Evolutionary conservation across 129 eudicot genomes (phyloP).

Genomic region (Flaveria brownii): DNA sequence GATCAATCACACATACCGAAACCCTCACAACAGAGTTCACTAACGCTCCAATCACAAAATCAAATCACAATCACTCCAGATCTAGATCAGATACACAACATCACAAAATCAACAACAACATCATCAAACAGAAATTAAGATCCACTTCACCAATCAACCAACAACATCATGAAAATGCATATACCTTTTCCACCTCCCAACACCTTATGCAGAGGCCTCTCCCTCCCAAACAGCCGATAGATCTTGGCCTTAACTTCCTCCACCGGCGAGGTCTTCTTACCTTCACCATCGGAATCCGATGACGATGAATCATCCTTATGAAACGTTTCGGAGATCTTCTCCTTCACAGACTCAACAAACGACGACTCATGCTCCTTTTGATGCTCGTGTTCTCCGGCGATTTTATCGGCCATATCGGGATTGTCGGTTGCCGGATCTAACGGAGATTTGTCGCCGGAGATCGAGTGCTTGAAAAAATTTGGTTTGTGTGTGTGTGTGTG

Average conservation of each 20-base stretch:
- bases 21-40: background rate
- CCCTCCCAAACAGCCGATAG: conserved; percentile 63
- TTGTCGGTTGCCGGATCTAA: conserved; percentile 32
- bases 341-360: conserved; percentile 58
- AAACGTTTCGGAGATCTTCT: conserved; percentile 67
- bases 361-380: conserved; percentile 34
- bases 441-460: conserved; percentile 40
- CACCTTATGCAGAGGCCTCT: conserved; percentile 61
- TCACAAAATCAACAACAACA: background rate
- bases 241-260: conserved; percentile 54
- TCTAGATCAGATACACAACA: conserved; percentile 13
- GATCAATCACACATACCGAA: background rate
- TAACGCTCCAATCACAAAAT: background rate
- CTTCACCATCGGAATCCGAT: conserved; percentile 63
- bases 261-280: conserved; percentile 42
- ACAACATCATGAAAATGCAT: background rate
- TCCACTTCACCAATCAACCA: conserved; percentile 1
- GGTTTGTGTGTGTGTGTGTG: conserved; percentile 11
- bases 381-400: conserved; percentile 61
- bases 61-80: conserved; percentile 11
- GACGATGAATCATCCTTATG: conserved; percentile 55
- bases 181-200: conserved; percentile 70
- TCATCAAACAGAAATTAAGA: background rate
- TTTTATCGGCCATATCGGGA: conserved; percentile 52
- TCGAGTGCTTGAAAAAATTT: conserved; percentile 13